Evolutionary conservation across 148 eudicot species (phyloP), one percentile per base, ranked within the genome.

Genomic region (Euryodendron excelsum): DNA sequence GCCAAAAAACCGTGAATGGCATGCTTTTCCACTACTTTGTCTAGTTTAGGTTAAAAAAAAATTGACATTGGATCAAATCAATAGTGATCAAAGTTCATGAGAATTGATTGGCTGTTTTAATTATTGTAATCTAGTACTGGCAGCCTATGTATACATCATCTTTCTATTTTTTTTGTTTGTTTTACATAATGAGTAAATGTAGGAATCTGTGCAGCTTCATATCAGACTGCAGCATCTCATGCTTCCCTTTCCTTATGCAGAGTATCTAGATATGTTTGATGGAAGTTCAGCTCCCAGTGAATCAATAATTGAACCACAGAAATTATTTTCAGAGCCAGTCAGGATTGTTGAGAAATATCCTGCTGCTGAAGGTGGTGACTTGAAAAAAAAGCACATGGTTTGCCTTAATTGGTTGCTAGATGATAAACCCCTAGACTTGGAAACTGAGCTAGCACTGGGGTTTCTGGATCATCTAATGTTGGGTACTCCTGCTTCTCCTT

Each of bases 401-500:
- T 96, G 99, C 82, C 89, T 96, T 69, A 96, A 96, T 88, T 96
- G 99, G 99, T 85, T 96, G 86, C 89, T 96, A 69, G 86, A 94
- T 79, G 99, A 96, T 23, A 80, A 89, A 77, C 93, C 98, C 47
- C 82, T 96, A 78, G 99, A 88, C 83, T 81, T 91, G 84, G 99
- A 96, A 87, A 96, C 98, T 30, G 98, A 96, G 78, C 97, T 96
- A 79, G 88, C 90, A 39, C 81, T 96, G 72, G 94, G 84, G 15
- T 96, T 96, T 84, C 76, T 96, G 82, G 89, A 93, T 85, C 99
- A 96, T 85, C 91, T 96, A 83, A 73, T 96, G 84, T 68, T 93
- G 89, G 99, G 97, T 76, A 93, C 99, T 75, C 99, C 99, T 69
- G 99, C 99, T 66, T 90, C 99, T 78, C 99, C 99, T 68, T 90